These are phyloP conservation scores for Lachnellula hyalina DNA, from an alignment of 2,329 filamentous ascomycete genomes.

Conservation along the genomic window DNA sequence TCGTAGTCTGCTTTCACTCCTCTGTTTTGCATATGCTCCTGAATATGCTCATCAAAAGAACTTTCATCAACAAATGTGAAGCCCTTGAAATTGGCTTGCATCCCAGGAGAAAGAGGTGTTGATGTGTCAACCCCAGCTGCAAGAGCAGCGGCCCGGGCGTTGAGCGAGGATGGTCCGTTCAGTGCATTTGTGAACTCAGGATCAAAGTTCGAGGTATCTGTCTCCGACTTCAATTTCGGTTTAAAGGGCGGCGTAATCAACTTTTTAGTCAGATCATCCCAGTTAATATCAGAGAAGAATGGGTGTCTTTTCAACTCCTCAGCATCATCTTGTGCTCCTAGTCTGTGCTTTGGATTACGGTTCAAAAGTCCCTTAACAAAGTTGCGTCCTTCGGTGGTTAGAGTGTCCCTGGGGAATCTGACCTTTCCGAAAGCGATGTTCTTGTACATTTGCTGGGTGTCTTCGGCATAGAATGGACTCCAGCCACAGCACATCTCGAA, in stretches of 20 bases:
- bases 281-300: conserved; percentile 93
- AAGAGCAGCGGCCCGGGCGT: conserved; percentile 81
- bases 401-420: conserved; percentile 86
- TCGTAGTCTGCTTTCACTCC: conserved; percentile 46
- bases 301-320: conserved; percentile 90
- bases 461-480: conserved; percentile 98
- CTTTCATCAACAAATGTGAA: conserved; percentile 99
- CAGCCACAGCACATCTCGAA: conserved; percentile 99
- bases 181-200: conserved; percentile 96
- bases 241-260: conserved; percentile 95
- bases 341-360: conserved; percentile 89
- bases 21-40: conserved; percentile 68
- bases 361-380: conserved; percentile 98
- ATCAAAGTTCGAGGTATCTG: conserved; percentile 97
- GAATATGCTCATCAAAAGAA: conserved; percentile 51
- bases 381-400: conserved; percentile 91
- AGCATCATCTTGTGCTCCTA: conserved; percentile 86
- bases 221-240: conserved; percentile 91
- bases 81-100: conserved; percentile 96
- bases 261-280: conserved; percentile 83
- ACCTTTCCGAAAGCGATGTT: conserved; percentile 99
- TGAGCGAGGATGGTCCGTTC: conserved; percentile 79
- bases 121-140: conserved; percentile 82
- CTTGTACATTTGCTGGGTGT: conserved; percentile 99
- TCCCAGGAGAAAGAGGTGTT: conserved; percentile 87